Evolutionary conservation across 2,329 filamentous ascomycete genomes (phyloP).

Genomic region (Coleophoma eucalyptorum): DNA sequence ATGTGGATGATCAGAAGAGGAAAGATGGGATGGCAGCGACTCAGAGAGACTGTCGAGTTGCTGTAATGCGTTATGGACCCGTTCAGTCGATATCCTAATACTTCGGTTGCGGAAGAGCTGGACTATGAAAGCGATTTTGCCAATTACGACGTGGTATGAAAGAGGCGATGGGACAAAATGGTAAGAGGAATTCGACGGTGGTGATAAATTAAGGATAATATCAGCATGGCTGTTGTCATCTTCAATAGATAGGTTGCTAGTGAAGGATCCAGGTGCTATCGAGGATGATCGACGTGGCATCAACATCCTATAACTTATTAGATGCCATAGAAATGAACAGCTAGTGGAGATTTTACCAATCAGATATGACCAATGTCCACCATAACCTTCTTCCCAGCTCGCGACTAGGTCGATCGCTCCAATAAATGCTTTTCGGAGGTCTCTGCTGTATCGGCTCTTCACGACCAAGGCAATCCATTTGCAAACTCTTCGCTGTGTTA

Average conservation of each 20-base stretch:
- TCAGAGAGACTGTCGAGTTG: too few species aligned
- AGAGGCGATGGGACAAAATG: too few species aligned
- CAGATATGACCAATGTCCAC: slow-evolving; percentile 5
- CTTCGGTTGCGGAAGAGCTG: too few species aligned
- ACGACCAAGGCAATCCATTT: not conserved
- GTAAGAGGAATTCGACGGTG: not conserved
- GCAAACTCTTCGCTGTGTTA: not conserved
- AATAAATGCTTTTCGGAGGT: not conserved
- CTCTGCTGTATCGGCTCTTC: not conserved
- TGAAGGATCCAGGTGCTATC: not conserved
- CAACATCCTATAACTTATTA: not conserved
- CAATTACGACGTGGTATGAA: too few species aligned
- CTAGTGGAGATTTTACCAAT: not conserved
- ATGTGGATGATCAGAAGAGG: not conserved
- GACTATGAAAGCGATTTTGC: too few species aligned
- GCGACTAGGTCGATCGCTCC: not conserved
- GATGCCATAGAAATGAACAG: not conserved
- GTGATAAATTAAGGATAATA: not conserved
- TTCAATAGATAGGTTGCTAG: not conserved
- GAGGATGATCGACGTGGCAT: not conserved
- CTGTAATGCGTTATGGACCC: too few species aligned
- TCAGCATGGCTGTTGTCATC: not conserved
- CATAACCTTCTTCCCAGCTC: slow-evolving; percentile 3
- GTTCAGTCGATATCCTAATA: too few species aligned
- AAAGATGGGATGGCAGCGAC: not conserved